Evolutionary conservation across 2,329 filamentous ascomycete genomes (phyloP), one percentile per base, ranked within the genome.

Genomic region (Calonectria honghensis): DNA sequence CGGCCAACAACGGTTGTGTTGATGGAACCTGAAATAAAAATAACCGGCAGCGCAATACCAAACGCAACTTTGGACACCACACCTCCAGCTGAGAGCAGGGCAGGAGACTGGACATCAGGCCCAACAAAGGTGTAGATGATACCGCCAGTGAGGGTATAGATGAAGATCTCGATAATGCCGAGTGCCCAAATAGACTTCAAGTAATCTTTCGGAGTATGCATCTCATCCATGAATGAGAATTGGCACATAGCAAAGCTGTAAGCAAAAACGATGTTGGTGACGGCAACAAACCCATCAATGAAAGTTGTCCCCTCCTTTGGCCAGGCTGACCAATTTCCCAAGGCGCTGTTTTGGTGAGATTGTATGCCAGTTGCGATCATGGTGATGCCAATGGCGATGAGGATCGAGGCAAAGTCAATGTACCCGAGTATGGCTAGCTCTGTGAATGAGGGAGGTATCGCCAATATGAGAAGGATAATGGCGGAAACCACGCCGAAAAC

Each of bases 91-190:
- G 51, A 54, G 14, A 54, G 51, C 1, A 54, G 51, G 14, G 51
- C 24, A n/a, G 51, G 51, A 14, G 27, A 29, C 51, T 54, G 51
- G 14, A 54, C 51, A 54, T 54, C 51, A 7, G 13, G 24, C 6
- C 51, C 51, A 54, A 54, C 51, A 54, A 54, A 54, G 13, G 31
- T 27, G 11, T 54, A 54, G 18, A 54, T 54, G 51, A 54, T 29
- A 4, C 24, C 51, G 24, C 51, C 51, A 14, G 51, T 54, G 14
- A 54, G 27, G 51, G 51, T 54, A n/a, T 54, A 54, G 2, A 54
- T 32, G 6, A 31, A 2, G 31, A 54, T 54, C 14, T 54, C 51
- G 27, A 54, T 54, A 18, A 54, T 54, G 20, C 51, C 51, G 3
- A 54, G 31, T 9, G 51, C 31, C 51, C 51, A 54, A 32, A 54